These are phyloP conservation scores for Rhynchosporium secalis DNA, from an alignment of 2,329 filamentous ascomycete genomes.

Conservation along the genomic window DNA sequence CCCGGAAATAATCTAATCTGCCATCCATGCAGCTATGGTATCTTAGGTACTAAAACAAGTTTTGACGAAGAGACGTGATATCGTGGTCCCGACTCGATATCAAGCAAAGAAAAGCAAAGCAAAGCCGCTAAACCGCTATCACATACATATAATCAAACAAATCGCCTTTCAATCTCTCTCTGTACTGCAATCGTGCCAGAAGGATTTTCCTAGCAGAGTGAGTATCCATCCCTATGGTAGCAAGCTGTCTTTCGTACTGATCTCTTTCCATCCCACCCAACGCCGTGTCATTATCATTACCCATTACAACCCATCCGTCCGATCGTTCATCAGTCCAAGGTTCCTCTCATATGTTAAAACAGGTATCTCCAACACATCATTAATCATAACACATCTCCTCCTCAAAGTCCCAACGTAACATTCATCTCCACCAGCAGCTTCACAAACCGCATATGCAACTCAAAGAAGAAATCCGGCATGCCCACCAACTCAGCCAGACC, in stretches of 20 bases:
- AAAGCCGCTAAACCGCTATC: conserved; percentile 28
- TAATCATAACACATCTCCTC: background rate
- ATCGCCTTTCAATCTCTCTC: background rate
- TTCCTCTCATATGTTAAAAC: conserved; percentile 2
- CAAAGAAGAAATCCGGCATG: conserved; percentile 66
- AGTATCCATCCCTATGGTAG: background rate
- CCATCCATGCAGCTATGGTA: conserved; percentile 5
- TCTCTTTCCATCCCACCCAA: background rate
- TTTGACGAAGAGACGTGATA: background rate
- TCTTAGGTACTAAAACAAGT: conserved; percentile 1
- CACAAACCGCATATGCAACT: conserved; percentile 65
- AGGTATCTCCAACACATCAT: conserved; percentile 3
- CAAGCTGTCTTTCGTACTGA: no score
- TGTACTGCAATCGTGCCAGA: background rate
- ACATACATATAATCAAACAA: conserved; percentile 5
- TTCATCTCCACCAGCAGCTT: conserved; percentile 55
- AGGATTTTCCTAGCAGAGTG: background rate
- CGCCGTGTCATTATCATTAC: conserved; percentile 13
- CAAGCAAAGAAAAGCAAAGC: conserved; percentile 1
- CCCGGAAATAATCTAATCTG: no score
- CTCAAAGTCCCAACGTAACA: conserved; percentile 23
- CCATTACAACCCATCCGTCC: background rate
- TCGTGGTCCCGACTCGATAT: background rate
- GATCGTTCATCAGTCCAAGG: background rate
- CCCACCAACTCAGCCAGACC: conserved; percentile 67